Evolutionary conservation across 2,329 filamentous ascomycete genomes (phyloP), one percentile per base, ranked within the genome.

Genomic region (Lachnellula occidentalis): DNA sequence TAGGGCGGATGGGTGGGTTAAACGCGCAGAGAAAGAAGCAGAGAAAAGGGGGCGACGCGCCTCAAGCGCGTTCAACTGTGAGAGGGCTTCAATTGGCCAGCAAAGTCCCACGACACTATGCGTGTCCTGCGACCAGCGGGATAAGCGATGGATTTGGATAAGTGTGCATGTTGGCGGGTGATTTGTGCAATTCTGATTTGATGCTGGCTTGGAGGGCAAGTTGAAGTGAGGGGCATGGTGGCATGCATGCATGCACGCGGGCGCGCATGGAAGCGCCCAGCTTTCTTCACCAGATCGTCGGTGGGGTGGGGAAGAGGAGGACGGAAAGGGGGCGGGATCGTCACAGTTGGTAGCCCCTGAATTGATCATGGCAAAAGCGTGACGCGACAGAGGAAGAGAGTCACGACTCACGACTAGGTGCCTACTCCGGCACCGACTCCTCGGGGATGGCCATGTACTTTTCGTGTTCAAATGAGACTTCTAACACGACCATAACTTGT

Each of bases 41-140:
- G 11, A 21, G 8, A 17, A 43, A 17, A 11, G 12, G 24, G 19
- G 43, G 22, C 19, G 43, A 51, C 42, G 42, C 50, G 50, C 15
- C 31, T 36, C 39, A 51, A 51, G 42, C 50, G 50, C 50, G 50
- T 5, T 39, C 24, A 21, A 22, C 27, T 21, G 6, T 15, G 17
- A 17, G 8, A 34, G 27, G 22, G 37, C 42, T 46, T 46, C 48
- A 45, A 51, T 43, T 51, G 50, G 50, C 21, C 22, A 27, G 17
- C 17, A 51, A n/a, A 36, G 24, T 12, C 9, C 50, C 50, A 51
- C 50, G 50, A 51, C 50, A 45, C 21, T 12, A 45, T 45, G 50
- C 41, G 41, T 51, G 31, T 45, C 9, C 24, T 46, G 39, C 42
- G 42, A 19, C 5, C 41, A 34, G 19, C 36, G 31, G 47, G 17